Evolutionary conservation across 2,329 filamentous ascomycete species (phyloP), one percentile per base, ranked within the genome.

Genomic region (Colletotrichum limetticola): DNA sequence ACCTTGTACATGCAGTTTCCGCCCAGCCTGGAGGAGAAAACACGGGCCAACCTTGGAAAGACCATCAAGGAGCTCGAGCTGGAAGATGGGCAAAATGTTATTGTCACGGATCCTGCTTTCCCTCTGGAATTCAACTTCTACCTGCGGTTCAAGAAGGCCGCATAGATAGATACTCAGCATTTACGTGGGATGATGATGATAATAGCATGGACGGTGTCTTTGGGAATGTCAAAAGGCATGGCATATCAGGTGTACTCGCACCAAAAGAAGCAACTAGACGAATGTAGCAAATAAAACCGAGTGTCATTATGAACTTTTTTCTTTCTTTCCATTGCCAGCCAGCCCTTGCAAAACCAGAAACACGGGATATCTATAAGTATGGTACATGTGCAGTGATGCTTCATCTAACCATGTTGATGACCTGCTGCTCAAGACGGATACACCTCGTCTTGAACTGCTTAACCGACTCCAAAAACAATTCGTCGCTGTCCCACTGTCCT

Each of bases 401-500:
- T 80, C 82, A 89, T 80, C 86, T 84, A 76, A 86, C 87, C 89
- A 93, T 92, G 79, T 90, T 89, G 76, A 89, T 85, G 78, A 96
- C 86, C 79, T 94, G 92, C 79, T 91, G 87, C 86, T 93, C 92
- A 75, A 96, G 87, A 78, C 89, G 88, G 80, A 91, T 86, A 77
- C 94, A 97, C 87, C 98, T 98, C 78, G 90, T 87, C 86, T 95
- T 98, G 75, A 99, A 85, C 77, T 95, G 87, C 84, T 93, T 93
- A 63, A 99, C 89, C 32, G 94, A 92, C 84, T 98, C 95, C 69
- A 99, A 84, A 86, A 99, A 98, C 76, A 99, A 87, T 83, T 95
- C 92, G 78, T 98, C 96, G 80, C 95, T 98, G 72, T 97, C 92
- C 87, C 95, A 97, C 85, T 99, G 97, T 6, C 97, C 97, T 0